phyloP scores from a whole-genome alignment of 257 asterid genomes.

The Solanum microdontum region DNA sequence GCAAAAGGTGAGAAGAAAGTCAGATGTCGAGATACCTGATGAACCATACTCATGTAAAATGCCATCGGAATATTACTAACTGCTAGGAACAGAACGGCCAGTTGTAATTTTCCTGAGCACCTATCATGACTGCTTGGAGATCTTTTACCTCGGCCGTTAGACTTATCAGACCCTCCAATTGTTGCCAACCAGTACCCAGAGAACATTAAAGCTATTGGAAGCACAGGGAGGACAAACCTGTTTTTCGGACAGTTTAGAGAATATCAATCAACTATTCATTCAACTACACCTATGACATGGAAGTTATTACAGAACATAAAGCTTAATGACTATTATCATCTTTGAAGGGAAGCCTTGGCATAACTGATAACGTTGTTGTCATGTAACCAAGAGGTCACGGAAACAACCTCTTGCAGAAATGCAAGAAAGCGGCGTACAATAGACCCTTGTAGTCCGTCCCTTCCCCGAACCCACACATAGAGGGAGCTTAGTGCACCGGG shows the following conservation, averaged over 20 bases:
- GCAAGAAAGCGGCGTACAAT: not conserved
- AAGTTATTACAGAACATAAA: conserved; percentile 5
- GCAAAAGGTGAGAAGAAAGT: not conserved
- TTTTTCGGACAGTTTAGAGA: conserved; percentile 29
- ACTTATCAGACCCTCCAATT: conserved; percentile 15
- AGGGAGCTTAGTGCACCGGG: not conserved
- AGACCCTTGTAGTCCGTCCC: not conserved
- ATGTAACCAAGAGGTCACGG: not conserved
- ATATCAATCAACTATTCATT: conserved; percentile 9
- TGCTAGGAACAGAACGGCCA: conserved; percentile 46
- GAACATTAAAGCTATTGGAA: conserved; percentile 85
- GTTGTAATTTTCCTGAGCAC: conserved; percentile 23
- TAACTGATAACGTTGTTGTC: not conserved
- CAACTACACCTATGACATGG: not conserved
- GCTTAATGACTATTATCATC: not conserved
- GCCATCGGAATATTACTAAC: conserved; percentile 89
- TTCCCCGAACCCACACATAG: not conserved
- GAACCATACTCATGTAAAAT: conserved; percentile 80
- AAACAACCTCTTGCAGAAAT: not conserved
- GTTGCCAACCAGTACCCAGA: conserved; percentile 63
- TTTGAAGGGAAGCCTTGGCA: not conserved
- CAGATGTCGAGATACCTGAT: conserved; percentile 49
- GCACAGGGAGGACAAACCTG: conserved; percentile 98
- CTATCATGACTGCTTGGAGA: conserved; percentile 11
- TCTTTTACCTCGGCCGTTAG: conserved; percentile 18